Conservation (phyloP, 2,329 filamentous ascomycete genomes). For the Canariomyces notabilis region DNA sequence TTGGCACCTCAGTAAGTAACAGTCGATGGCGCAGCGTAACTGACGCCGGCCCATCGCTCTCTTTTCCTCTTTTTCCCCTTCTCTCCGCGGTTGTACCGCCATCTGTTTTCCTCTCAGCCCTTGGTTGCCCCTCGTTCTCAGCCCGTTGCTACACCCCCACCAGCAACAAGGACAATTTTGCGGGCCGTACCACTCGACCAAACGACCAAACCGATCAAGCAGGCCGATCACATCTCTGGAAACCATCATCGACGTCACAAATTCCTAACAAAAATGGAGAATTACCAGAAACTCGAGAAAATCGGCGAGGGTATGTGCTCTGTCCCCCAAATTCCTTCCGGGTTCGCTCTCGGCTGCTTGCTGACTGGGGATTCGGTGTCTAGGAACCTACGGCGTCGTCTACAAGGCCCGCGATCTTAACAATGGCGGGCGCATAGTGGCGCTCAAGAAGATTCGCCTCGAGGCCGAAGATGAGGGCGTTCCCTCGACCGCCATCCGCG, state of each 20-base stretch:
- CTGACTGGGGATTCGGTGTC: slow-evolving; percentile 1
- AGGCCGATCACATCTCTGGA: neutral
- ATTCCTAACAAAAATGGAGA: slow-evolving; percentile 64
- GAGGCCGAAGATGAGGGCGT: slow-evolving; percentile 90
- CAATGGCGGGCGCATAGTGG: slow-evolving; percentile 74
- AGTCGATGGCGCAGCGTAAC: slow-evolving; percentile 12
- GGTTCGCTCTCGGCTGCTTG: neutral
- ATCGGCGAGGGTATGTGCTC: slow-evolving; percentile 71
- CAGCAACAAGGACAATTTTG: neutral
- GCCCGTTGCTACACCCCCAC: slow-evolving; percentile 5
- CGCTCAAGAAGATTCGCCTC: slow-evolving; percentile 86
- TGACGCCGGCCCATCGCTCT: slow-evolving; percentile 17
- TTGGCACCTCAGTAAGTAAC: slow-evolving; percentile 13
- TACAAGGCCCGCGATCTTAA: slow-evolving; percentile 84
- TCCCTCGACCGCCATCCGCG: slow-evolving; percentile 81
- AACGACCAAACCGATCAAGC: slow-evolving; percentile 2
- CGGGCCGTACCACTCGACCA: neutral
- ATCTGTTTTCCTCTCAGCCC: slow-evolving; percentile 14
- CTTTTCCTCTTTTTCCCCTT: slow-evolving; percentile 7
- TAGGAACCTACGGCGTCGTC: slow-evolving; percentile 85
- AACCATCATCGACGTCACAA: neutral
- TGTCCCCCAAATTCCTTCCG: neutral
- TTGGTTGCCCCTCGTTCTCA: slow-evolving; percentile 16
- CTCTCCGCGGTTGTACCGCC: slow-evolving; percentile 7
- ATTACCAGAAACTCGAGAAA: slow-evolving; percentile 90